A percentile compares a stretch with the other conserved stretches of the same genome.
Evolutionary conservation across 78 protist genomes (phyloP).

Genomic region (Dictyostelium firmibasis): DNA sequence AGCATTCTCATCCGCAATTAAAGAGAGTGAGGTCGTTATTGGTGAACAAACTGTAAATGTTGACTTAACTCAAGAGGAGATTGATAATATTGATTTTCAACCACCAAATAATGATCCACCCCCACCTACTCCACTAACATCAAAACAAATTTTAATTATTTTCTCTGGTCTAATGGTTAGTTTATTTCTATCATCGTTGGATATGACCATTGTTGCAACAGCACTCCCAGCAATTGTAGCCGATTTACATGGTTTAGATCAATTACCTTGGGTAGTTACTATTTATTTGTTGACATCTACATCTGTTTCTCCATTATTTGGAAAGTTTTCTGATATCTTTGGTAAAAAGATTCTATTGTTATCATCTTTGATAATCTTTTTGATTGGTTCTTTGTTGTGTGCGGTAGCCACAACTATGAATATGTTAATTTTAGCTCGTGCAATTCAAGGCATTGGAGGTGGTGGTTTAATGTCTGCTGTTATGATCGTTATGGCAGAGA

Average conservation of each 20-base stretch:
- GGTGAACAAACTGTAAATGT: background rate
- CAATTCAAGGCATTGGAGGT: slow-evolving; percentile 77
- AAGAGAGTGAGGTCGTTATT: background rate
- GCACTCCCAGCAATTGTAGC: slow-evolving; percentile 71
- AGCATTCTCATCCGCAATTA: background rate
- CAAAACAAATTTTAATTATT: slow-evolving; percentile 35
- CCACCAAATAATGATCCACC: background rate
- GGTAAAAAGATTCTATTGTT: slow-evolving; percentile 35
- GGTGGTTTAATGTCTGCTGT: slow-evolving; percentile 80
- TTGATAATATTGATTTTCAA: background rate
- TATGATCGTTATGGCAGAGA: slow-evolving; percentile 81
- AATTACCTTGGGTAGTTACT: slow-evolving; percentile 79
- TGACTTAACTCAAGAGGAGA: background rate
- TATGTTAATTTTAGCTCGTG: slow-evolving; percentile 50
- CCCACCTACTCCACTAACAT: background rate
- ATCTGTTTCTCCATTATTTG: slow-evolving; percentile 57
- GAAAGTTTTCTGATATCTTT: slow-evolving; percentile 69
- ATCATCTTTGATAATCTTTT: slow-evolving; percentile 16
- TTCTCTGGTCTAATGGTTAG: slow-evolving; percentile 69
- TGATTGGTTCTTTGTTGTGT: slow-evolving; percentile 56
- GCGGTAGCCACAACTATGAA: slow-evolving; percentile 13
- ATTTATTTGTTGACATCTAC: slow-evolving; percentile 74
- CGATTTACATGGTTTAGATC: slow-evolving; percentile 43
- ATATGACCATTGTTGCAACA: slow-evolving; percentile 78
- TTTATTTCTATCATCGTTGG: slow-evolving; percentile 65